Evolutionary conservation across 495 filamentous ascomycete genomes (phyloP), one percentile per base, ranked within the genome.

Genomic region (Sphaerosporella brunnea): DNA sequence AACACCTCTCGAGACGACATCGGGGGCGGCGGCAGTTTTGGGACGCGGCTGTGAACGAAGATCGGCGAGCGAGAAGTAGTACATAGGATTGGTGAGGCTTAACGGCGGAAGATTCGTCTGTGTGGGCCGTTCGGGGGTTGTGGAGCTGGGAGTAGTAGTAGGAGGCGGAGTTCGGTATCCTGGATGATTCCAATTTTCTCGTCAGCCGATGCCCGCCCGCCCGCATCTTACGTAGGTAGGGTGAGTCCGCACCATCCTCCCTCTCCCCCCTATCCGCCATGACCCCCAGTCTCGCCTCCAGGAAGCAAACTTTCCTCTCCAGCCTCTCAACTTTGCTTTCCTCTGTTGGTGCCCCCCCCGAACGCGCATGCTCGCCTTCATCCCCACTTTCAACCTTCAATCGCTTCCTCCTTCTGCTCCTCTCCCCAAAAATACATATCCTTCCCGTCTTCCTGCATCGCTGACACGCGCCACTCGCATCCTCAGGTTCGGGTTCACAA

Each of bases 371-470:
- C 13, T 11, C 36, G 51, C 45, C 21, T 36, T 43, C 23, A 43
- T 47, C 23, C 49, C 42, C 36, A 56, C 39, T 50, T 53, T 70
- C 50, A 63, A 68, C 0, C 77, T 74, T 85, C 67, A 93, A 93
- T 67, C 90, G 93, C 67, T 87, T 82, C 24, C 87, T 70, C 63
- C 92, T 93, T 10, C 85, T 70, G 10, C 75, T 84, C 1, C 86
- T 85, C 23, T 74, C 74, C 7, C 85, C 93, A 25, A 93, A 78
- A 23, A 93, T 59, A 54, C 90, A 97, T 48, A 68, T 66, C 13
- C 88, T 69, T 20, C 73, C 73, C 1, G 87, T 81, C 62, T 94
- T 97, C 18, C 75, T 74, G 63, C 90, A 97, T 37, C 88, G 73
- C 59, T 79, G 82, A 63, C 88, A 97, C 2, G 26, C 20, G 40